phyloP scores from a whole-genome alignment of 139 green algal species.

The Chlorella sorokiniana region DNA sequence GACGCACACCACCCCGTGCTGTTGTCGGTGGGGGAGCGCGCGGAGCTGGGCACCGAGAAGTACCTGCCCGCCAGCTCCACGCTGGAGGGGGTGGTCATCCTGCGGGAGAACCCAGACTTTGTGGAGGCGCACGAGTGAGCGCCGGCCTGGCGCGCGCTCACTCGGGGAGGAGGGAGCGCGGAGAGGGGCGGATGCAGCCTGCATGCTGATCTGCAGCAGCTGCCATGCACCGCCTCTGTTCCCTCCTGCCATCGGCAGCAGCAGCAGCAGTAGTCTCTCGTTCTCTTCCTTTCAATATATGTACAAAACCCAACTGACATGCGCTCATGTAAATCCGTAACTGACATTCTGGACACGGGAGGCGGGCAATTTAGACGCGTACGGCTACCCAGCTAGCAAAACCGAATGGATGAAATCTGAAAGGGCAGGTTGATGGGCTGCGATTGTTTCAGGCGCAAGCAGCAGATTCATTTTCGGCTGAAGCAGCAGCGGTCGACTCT shows the following conservation, averaged over 20 bases:
- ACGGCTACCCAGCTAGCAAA: no score
- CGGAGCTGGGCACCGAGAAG: constrained; percentile 96
- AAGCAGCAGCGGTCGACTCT: background rate
- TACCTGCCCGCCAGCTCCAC: constrained; percentile 85
- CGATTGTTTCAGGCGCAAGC: background rate
- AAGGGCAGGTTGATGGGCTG: background rate
- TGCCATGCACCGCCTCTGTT: no score
- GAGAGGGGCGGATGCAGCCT: no score
- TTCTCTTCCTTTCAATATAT: no score
- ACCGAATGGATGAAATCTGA: background rate
- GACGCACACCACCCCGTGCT: constrained; percentile 97
- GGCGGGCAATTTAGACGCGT: no score
- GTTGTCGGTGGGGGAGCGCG: constrained; percentile 88
- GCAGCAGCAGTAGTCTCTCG: no score
- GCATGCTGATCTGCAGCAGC: background rate
- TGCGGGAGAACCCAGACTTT: constrained; percentile 96
- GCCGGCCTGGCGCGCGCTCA: background rate
- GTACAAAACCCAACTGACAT: no score
- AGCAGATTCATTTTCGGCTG: no score
- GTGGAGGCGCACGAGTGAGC: constrained; percentile 67
- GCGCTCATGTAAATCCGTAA: background rate
- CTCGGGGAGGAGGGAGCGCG: background rate
- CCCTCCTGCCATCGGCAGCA: no score
- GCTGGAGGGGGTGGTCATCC: constrained; percentile 94
- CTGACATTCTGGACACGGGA: no score